Evolutionary conservation across 805 yeast species (phyloP).

Genomic region (Suhomyces sp.): DNA sequence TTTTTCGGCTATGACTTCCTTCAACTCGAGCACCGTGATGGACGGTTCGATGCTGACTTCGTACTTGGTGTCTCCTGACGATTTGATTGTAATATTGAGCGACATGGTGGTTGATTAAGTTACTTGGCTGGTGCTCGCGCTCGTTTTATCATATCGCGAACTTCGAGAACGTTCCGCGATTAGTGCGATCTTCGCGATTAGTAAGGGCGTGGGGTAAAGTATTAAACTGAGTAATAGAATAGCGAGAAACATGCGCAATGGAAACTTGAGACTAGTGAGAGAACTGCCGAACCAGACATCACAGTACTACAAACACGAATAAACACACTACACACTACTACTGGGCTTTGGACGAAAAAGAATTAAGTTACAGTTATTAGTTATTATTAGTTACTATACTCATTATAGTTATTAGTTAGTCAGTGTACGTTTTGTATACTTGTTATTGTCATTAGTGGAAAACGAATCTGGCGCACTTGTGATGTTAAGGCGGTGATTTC

Average conservation of each 20-base stretch:
- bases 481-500: background rate
- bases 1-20: slow-evolving; percentile 56
- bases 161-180: background rate
- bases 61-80: slow-evolving; percentile 78
- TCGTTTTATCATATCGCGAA: background rate
- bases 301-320: too few relatives aligned
- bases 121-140: background rate
- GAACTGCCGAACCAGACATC: too few relatives aligned
- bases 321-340: too few relatives aligned
- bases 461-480: background rate
- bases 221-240: too few relatives aligned
- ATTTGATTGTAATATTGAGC: slow-evolving; percentile 34
- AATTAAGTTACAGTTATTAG: too few relatives aligned
- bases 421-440: too few relatives aligned
- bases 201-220: background rate
- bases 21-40: slow-evolving; percentile 64
- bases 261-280: too few relatives aligned
- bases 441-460: background rate
- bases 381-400: too few relatives aligned
- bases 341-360: too few relatives aligned
- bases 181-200: background rate
- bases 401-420: too few relatives aligned
- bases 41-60: slow-evolving; percentile 54
- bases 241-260: too few relatives aligned
- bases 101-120: background rate